Evolutionary conservation across 805 yeast genomes (phyloP), one percentile per base, ranked within the genome.

Genomic region (Suhomyces sp.): DNA sequence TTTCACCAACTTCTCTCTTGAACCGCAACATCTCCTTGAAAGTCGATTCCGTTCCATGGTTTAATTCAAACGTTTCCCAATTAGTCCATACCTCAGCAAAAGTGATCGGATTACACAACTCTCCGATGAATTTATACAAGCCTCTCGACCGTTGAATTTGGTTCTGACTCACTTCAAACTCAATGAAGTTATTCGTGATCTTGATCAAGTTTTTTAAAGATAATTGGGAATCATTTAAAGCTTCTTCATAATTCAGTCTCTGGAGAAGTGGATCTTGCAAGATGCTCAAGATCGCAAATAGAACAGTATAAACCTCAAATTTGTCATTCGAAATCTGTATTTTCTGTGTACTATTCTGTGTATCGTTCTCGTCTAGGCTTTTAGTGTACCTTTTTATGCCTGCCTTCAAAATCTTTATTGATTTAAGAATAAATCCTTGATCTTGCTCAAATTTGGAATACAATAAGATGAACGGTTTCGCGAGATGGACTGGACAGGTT

Each of bases 31-130:
- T 81, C 14, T 79, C 82, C 47, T 83, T 87, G 55, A 75, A 88
- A 0, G 83, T 75, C 3, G 68, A 70, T 49, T 84, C 93, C 39
- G 73, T 63, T 4, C 98, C 98, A 54, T 76, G 46, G 10, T 73
- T 67, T 21, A 84, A 54, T 53, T 90, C 98, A 54, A 88, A 87
- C 8, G 64, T 53, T 35, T 80, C 80, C 95, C 95, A 90, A 19
- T 58, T 56, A 1, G 60, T 60, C 95, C 95, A 88, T 1, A 53
- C 31, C 12, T 39, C 38, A 2, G 37, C 38, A 13, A 39, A 28
- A 7, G 9, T 19, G 9, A 12, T 7, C 1, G 64, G 61, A 22
- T 51, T 51, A 1, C 53, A 42, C 20, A 59, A 47, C 4, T 46
- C 35, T 8, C 54, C 45, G 4, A 63, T 35, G 33, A 46, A 82